Base-by-base conservation (phyloP, 257 asterid species). In the Agastache rugosa region DNA sequence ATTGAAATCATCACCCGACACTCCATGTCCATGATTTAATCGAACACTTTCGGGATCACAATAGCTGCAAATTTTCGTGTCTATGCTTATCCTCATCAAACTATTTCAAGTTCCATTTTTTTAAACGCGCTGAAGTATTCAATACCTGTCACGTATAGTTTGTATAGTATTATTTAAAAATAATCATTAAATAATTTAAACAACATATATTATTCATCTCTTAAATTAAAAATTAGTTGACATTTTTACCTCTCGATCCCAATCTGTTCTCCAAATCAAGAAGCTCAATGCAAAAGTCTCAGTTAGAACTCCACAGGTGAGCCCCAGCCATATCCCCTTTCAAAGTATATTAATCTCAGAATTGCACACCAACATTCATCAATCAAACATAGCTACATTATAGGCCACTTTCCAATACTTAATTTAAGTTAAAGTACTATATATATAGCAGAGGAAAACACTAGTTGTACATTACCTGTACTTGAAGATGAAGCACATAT, bases 271-370 rank as follows among this genome's bases (percentile, higher is more conserved):
- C 77, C 73, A 88, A 27, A 78, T 50, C 88, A 88, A 79, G 80
- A 47, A 78, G 81, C 86, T 62, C 8, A 88, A 69, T 16, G 91
- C 80, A 68, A 72, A 41, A 0, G 91, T 77, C 68, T 84, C 85
- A 74, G 82, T 31, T 8, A 83, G 50, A 69, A 86, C 60, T 31
- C 91, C 93, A 76, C 80, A 41, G 1, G 83, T 78, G 82, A 88
- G 79, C 66, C 93, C 93, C 39, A 79, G 58, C 93, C 90, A 87
- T 80, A 87, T 85, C 20, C 90, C 93, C 92, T 87, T 51, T 1
- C 0, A n/a, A 51, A 51, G 1, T 35, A 22, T 17, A 55, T 22
- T 10, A 10, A 8, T 23, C 51, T 20, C 53, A 44, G 11, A 63
- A 20, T 51, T 16, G 1, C 12, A 17, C 10, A 54, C 14, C 16